These are phyloP conservation scores for Chytriomyces confervae DNA, from an alignment of 192 early-diverging fungal genomes.

Conservation along the genomic window DNA sequence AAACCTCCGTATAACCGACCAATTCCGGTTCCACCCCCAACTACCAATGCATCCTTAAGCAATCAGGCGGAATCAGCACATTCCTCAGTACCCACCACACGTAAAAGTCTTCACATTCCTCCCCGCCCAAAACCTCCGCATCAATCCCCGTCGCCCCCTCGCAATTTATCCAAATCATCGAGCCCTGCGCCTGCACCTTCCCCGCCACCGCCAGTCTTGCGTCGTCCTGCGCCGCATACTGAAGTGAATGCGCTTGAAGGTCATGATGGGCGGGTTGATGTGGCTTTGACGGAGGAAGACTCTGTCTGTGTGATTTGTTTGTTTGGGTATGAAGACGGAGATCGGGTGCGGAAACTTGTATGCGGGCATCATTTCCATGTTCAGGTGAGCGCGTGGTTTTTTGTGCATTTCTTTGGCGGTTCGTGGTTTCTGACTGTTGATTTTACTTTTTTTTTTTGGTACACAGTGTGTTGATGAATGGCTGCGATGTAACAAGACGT, in stretches of 20 bases:
- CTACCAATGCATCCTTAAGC: neutral
- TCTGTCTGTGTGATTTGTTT: slow-evolving; percentile 81
- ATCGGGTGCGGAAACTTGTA: slow-evolving; percentile 72
- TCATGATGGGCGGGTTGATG: neutral
- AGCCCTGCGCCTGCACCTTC: neutral
- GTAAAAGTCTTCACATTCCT: neutral
- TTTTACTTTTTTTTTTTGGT: neutral
- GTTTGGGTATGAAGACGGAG: slow-evolving; percentile 75
- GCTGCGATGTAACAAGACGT: slow-evolving; percentile 74
- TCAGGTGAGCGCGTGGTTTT: neutral
- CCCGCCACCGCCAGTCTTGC: neutral
- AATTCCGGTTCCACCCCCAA: neutral
- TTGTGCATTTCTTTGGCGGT: neutral
- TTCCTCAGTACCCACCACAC: neutral
- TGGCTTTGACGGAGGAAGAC: slow-evolving; percentile 54
- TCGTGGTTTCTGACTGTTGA: neutral
- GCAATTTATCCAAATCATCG: neutral
- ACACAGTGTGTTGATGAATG: slow-evolving; percentile 83
- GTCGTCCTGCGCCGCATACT: neutral
- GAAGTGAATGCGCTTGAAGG: slow-evolving; percentile 3
- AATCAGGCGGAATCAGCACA: neutral
- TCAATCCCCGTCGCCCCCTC: neutral
- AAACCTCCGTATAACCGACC: neutral
- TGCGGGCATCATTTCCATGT: slow-evolving; percentile 83
- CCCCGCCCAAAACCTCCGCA: neutral